phyloP scores from a whole-genome alignment of 2,329 filamentous ascomycete species.

The Cladophialophora carrionii region DNA sequence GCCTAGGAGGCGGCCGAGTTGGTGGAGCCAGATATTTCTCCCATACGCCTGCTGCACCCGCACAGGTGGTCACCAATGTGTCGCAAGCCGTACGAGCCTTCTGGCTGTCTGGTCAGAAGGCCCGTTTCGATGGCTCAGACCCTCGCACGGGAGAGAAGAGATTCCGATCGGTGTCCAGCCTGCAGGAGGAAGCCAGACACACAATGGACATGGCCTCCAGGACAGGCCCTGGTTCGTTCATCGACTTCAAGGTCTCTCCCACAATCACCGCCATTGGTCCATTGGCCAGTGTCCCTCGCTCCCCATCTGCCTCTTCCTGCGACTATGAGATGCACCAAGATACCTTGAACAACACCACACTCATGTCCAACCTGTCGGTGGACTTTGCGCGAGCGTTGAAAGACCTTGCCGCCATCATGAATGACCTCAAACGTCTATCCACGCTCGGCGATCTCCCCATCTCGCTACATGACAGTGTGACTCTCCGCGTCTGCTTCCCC shows the following conservation, averaged over 20 bases:
- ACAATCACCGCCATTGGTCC: conserved; percentile 86
- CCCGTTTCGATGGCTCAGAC: conserved; percentile 79
- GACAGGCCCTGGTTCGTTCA: conserved; percentile 71
- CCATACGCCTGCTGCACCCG: conserved; percentile 79
- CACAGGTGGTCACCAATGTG: conserved; percentile 93
- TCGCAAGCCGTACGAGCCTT: conserved; percentile 90
- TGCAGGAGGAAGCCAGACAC: conserved; percentile 72
- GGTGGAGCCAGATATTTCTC: conserved; percentile 86
- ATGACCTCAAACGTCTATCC: conserved; percentile 78
- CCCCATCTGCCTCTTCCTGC: conserved; percentile 41
- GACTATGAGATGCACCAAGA: conserved; percentile 52
- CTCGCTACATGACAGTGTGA: conserved; percentile 66
- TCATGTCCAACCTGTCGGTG: conserved; percentile 80
- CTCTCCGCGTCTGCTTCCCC: conserved; percentile 82
- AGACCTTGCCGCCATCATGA: conserved; percentile 76
- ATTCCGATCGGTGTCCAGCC: conserved; percentile 74
- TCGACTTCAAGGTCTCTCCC: conserved; percentile 87
- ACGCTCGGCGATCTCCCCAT: conserved; percentile 82
- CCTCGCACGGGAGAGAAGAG: conserved; percentile 70
- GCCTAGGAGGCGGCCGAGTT: conserved; percentile 68
- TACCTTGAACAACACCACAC: conserved; percentile 77
- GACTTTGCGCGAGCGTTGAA: conserved; percentile 88
- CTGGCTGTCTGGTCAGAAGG: conserved; percentile 85
- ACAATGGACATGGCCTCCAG: conserved; percentile 60
- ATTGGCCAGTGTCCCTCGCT: conserved; percentile 51